Evolutionary conservation across 257 asterid genomes (phyloP).

Genomic region (Cynanchum wilfordii): DNA sequence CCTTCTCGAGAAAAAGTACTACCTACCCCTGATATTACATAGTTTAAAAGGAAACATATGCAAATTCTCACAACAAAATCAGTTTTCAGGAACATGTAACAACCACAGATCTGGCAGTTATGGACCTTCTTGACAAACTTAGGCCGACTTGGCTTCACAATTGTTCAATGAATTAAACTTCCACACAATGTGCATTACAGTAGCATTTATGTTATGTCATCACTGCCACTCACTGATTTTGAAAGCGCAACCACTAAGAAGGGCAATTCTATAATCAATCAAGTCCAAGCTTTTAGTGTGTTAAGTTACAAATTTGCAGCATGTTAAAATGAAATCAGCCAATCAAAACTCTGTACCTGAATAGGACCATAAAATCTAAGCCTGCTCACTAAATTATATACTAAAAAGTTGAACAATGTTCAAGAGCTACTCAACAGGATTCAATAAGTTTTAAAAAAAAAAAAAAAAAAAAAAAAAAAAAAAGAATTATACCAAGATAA

Average conservation of each 20-base stretch:
- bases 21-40: not conserved
- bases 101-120: not conserved
- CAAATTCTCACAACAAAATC: not conserved
- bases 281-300: not conserved
- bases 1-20: not conserved
- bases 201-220: not conserved
- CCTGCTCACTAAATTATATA: not conserved
- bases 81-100: not conserved
- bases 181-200: not conserved
- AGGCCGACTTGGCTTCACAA: not conserved
- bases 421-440: not conserved
- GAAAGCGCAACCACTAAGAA: not conserved
- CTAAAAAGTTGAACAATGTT: not conserved
- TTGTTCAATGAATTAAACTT: not conserved
- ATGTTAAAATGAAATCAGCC: not conserved
- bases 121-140: not conserved
- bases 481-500: not conserved
- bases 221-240: not conserved
- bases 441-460: not conserved
- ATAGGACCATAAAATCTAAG: not conserved
- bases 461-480: not conserved
- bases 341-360: not conserved
- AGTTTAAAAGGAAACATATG: not conserved
- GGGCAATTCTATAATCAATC: not conserved
- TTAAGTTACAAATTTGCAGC: not conserved